Percentiles rank a stretch among this genome's conserved stretches.
Conservation (phyloP, 148 eudicot genomes). For the Nepenthes mirabilis region DNA sequence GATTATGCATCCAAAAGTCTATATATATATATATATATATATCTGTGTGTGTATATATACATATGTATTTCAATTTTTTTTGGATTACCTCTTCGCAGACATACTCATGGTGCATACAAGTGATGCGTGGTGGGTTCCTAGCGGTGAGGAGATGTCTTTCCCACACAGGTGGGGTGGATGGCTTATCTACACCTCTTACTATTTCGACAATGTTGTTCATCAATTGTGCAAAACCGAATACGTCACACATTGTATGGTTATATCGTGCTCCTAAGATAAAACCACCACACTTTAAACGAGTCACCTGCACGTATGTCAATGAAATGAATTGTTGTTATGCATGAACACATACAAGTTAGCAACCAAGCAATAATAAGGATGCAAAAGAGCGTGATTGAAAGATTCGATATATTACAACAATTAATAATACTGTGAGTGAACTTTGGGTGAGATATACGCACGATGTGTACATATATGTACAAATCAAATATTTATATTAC, state of each 20-base stretch:
- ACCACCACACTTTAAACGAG: conserved; percentile 17
- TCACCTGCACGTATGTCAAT: conserved; percentile 9
- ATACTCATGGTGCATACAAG: conserved; percentile 7
- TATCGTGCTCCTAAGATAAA: conserved; percentile 9
- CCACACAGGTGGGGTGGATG: conserved; percentile 13
- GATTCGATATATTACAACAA: no score
- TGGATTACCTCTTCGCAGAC: no score
- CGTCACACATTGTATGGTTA: conserved; percentile 14
- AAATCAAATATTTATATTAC: no score
- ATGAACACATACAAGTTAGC: not conserved
- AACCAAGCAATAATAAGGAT: no score
- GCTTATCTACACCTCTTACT: conserved; percentile 2
- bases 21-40: no score
- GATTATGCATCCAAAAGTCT: no score
- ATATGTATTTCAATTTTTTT: no score
- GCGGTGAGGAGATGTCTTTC: conserved; percentile 9
- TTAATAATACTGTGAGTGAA: no score
- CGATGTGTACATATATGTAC: no score
- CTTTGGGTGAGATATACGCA: no score
- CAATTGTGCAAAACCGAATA: conserved; percentile 7
- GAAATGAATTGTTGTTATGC: not conserved
- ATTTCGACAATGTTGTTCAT: conserved; percentile 5
- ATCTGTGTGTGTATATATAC: no score
- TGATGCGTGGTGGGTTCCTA: conserved; percentile 1
- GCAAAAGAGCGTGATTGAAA: no score